A percentile compares a stretch with the other conserved stretches of the same genome.
These are phyloP conservation scores for Fomitiporia mediterranea DNA, from an alignment of 1,284 basidiomycete species.

Conservation along the genomic window DNA sequence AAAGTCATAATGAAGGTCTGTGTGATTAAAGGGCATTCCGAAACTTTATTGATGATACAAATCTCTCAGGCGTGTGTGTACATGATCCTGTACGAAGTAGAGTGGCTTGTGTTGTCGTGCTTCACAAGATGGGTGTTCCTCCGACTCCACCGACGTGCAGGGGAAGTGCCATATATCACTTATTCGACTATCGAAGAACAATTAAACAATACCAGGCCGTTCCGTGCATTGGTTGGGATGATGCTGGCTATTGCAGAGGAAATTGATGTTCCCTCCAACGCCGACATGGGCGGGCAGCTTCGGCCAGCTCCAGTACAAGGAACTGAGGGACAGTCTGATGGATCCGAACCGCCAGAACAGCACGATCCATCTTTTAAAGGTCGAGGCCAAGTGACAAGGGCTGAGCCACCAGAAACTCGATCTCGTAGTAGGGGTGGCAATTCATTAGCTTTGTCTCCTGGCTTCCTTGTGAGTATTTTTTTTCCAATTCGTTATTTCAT, in stretches of 20 bases:
- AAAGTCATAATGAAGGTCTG: not conserved
- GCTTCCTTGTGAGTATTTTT: not conserved
- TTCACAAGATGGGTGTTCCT: not conserved
- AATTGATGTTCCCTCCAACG: not conserved
- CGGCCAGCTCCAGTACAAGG: not conserved
- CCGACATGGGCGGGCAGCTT: not conserved
- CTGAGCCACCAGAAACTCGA: not conserved
- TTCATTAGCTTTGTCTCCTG: not conserved
- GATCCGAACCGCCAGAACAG: not conserved
- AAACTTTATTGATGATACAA: not conserved
- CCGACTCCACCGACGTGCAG: not conserved
- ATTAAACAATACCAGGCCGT: not conserved
- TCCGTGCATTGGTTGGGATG: not conserved
- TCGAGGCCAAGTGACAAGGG: not conserved
- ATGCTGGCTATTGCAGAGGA: not conserved
- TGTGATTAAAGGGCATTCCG: not conserved
- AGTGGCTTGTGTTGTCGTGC: constrained; percentile 2
- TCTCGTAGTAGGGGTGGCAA: not conserved
- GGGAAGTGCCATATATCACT: not conserved
- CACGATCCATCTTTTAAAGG: not conserved
- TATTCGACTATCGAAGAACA: not conserved
- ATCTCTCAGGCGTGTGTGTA: not conserved
- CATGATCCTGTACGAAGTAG: not conserved
- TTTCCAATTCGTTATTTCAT: not conserved
- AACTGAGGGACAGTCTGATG: not conserved